Base-by-base conservation (phyloP, 2,329 filamentous ascomycete genomes). In the Didymella glomerata region DNA sequence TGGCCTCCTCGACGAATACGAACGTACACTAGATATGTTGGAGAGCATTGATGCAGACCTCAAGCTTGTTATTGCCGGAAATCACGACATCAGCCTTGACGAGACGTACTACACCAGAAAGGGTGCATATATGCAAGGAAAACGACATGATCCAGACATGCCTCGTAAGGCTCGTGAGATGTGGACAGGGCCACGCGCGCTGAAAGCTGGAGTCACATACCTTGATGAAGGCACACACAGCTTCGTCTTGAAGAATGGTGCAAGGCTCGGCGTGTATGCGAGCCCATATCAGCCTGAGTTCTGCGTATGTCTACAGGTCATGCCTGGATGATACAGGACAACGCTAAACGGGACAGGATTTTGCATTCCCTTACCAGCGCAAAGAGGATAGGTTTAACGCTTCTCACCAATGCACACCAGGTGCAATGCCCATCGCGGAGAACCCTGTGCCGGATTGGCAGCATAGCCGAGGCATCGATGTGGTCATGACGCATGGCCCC, bases 31-130 rank as follows among this genome's bases (percentile, higher is more conserved):
- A 14, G 66, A 78, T 5, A 79, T 85, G 73, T 76, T 88, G 7
- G 71, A 75, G 13, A 65, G 66, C 1, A 80, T 85, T 34, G 75
- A 83, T 14, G 85, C 85, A 2, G 80, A 82, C 9, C 71, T 88
- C 5, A 89, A 88, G 66, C 77, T 89, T 24, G 82, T 88, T 20
- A 88, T 89, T 59, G 82, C 86, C 0, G 86, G 86, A 0, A 88
- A 88, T 67, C 86, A 89, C 72, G 86, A 88, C 66, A 77, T 86
- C 42, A 83, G 81, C 4, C 78, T 88, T 1, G 85, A 89, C 62
- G 76, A 78, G 38, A 71, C 73, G 0, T 85, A 82, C 68, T 85
- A 83, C 65, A 16, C 3, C 8, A 46, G 69, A 7, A 72, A 64
- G 36, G 74, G 75, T 0, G 42, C 61, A 32, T 50, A 61, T 20